Conservation (phyloP, 2,329 filamentous ascomycete species). For the Colletotrichum sp. region DNA sequence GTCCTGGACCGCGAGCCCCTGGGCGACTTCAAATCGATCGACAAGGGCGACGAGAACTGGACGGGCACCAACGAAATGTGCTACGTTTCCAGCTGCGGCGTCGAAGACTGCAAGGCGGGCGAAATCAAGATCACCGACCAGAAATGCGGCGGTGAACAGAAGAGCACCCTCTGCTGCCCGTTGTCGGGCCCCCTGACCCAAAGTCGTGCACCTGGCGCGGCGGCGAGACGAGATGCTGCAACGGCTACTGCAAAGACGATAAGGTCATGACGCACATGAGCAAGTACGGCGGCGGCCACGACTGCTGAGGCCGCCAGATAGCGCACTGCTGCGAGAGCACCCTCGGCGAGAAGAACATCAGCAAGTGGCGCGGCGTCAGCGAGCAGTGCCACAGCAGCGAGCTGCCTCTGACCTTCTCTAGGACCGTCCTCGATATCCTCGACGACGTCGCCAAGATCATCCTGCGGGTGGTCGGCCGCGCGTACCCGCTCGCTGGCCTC, state of each 20-base stretch:
- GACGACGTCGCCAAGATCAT: neutral
- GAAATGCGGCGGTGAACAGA: conserved; percentile 29
- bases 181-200: conserved; percentile 30
- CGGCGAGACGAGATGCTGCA: conserved; percentile 26
- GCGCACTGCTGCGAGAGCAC: conserved; percentile 33
- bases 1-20: neutral
- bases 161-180: conserved; percentile 35
- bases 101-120: conserved; percentile 30
- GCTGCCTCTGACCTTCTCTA: conserved; percentile 26
- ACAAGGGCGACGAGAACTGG: conserved; percentile 2
- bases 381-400: conserved; percentile 25
- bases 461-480: neutral
- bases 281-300: conserved; percentile 30
- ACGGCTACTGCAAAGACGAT: conserved; percentile 36
- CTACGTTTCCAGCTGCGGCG: conserved; percentile 32
- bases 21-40: neutral
- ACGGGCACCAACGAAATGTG: conserved; percentile 25
- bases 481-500: neutral
- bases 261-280: conserved; percentile 35
- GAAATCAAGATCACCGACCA: conserved; percentile 30
- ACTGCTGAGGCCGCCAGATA: conserved; percentile 33
- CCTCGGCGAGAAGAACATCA: conserved; percentile 24
- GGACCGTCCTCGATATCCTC: conserved; percentile 22
- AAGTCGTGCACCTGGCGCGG: conserved; percentile 37
- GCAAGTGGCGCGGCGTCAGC: conserved; percentile 27